phyloP scores from a whole-genome alignment of 768 basidiomycete genomes.

The Rhizopogon vinicolor region DNA sequence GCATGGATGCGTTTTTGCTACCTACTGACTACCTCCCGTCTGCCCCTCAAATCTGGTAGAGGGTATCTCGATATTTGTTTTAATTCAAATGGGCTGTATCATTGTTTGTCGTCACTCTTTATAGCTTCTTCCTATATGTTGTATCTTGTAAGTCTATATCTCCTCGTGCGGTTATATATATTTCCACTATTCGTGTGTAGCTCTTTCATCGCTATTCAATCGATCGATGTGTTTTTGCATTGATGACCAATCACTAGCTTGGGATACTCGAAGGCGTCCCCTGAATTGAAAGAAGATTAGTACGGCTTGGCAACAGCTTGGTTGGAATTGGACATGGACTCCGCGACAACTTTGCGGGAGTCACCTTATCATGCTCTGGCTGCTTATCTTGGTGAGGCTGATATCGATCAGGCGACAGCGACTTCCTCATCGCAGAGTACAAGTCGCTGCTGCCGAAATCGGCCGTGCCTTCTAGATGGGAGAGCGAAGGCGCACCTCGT shows the following conservation, averaged over 20 bases:
- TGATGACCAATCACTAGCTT: neutral
- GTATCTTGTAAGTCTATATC: constrained; percentile 17
- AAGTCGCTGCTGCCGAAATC: neutral
- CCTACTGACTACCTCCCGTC: constrained; percentile 71
- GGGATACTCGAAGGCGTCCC: too few species aligned
- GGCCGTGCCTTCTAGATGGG: neutral
- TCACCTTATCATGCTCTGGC: too few species aligned
- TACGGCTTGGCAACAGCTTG: too few species aligned
- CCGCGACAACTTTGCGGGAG: too few species aligned
- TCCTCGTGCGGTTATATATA: constrained; percentile 4
- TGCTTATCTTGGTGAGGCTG: too few species aligned
- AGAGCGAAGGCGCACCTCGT: constrained; percentile 5
- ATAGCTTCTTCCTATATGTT: constrained; percentile 13
- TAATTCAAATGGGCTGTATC: neutral
- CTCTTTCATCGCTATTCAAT: neutral
- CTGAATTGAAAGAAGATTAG: neutral
- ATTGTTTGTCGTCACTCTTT: constrained; percentile 8
- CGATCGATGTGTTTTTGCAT: neutral
- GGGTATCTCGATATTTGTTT: neutral
- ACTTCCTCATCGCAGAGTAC: neutral
- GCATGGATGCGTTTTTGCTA: constrained; percentile 82
- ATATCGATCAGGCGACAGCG: too few species aligned
- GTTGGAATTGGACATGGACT: too few species aligned
- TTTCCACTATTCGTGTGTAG: constrained; percentile 1
- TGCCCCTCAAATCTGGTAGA: constrained; percentile 73